Evolutionary conservation across 257 asterid species (phyloP).

Genomic region (Solanum pinnatisectum): DNA sequence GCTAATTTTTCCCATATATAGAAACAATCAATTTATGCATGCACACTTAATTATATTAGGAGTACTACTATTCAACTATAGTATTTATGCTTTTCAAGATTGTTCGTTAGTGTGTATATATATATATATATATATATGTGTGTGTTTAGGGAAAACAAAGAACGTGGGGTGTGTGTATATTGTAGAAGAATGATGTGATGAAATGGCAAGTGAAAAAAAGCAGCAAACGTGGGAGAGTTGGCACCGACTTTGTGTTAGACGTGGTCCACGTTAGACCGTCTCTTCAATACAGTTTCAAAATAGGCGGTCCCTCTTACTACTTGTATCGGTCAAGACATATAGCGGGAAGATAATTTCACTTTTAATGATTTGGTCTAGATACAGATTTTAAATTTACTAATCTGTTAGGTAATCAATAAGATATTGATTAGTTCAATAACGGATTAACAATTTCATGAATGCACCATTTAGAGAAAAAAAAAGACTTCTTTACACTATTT

Average conservation of each 20-base stretch:
- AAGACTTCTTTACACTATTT: too few relatives aligned
- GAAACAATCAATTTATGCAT: not conserved
- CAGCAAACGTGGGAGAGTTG: not conserved
- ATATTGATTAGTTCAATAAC: too few relatives aligned
- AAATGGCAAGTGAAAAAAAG: not conserved
- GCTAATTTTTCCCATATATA: not conserved
- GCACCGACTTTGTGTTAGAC: not conserved
- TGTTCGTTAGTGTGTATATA: not conserved
- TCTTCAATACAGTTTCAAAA: not conserved
- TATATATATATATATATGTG: too few relatives aligned
- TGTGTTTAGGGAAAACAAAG: not conserved
- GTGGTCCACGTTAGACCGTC: not conserved
- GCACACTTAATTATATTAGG: not conserved
- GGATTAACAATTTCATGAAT: too few relatives aligned
- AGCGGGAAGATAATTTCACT: not conserved
- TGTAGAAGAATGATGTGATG: not conserved
- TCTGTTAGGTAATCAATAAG: too few relatives aligned
- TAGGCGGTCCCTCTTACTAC: not conserved
- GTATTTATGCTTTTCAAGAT: not conserved
- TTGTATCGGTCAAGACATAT: not conserved
- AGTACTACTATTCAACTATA: not conserved
- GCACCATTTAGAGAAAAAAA: too few relatives aligned
- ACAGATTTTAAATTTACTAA: fast-evolving
- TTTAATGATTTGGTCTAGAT: too few relatives aligned
- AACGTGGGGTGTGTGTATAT: not conserved